These are phyloP conservation scores for Puccinia horiana DNA, from an alignment of 1,284 basidiomycete species.

Conservation along the genomic window DNA sequence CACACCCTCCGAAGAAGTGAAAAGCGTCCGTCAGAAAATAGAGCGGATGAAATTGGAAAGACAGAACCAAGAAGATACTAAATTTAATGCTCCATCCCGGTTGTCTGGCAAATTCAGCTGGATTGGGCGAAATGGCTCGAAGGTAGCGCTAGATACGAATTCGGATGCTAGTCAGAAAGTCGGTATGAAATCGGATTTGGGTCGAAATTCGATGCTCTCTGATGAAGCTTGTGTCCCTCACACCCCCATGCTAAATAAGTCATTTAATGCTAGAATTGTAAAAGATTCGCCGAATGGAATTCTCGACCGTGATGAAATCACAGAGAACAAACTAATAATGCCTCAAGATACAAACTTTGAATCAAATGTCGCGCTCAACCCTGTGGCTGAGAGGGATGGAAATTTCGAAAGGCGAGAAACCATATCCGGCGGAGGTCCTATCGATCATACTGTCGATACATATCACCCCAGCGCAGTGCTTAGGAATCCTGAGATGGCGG, in stretches of 20 bases:
- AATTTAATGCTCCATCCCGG: conserved; percentile 1
- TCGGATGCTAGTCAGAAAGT: conserved; percentile 9
- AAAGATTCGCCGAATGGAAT: not conserved
- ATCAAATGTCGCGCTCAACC: not conserved
- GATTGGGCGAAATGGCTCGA: conserved; percentile 6
- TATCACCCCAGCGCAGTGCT: not conserved
- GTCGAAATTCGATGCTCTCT: not conserved
- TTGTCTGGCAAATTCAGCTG: conserved; percentile 32
- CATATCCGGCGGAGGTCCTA: not conserved
- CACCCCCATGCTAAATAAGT: conserved; percentile 8
- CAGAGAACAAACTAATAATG: not conserved
- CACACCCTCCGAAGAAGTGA: conserved; percentile 2
- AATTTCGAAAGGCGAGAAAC: not conserved
- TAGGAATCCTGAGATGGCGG: not conserved
- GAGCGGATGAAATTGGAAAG: conserved; percentile 24
- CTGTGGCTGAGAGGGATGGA: not conserved
- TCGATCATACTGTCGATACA: not conserved
- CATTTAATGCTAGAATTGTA: not conserved
- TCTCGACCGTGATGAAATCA: not conserved
- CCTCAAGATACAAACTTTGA: not conserved
- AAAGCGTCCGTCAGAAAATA: conserved; percentile 23
- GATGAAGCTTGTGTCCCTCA: not conserved
- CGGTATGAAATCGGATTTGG: not conserved
- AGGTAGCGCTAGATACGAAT: not conserved
- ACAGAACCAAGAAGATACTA: conserved; percentile 10